Conservation (phyloP, 176 grass and related monocot species). For the Avena atlantica region DNA sequence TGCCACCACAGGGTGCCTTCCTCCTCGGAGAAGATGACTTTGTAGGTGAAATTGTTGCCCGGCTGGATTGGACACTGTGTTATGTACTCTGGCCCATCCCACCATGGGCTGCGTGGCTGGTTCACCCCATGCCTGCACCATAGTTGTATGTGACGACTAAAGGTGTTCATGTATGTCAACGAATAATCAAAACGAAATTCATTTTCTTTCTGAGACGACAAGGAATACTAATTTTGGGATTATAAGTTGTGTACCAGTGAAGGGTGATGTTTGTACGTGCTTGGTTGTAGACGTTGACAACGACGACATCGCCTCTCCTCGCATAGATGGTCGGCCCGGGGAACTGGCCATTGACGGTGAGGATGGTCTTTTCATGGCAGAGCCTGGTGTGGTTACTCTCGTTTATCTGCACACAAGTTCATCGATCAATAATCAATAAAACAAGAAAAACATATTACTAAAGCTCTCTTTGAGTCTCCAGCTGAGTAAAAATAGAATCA, state of each 20-base stretch:
- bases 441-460: neutral
- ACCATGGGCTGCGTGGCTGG: slow-evolving; percentile 52
- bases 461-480: neutral
- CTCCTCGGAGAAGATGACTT: slow-evolving; percentile 55
- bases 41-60: slow-evolving; percentile 50
- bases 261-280: slow-evolving; percentile 69
- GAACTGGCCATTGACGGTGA: slow-evolving; percentile 68
- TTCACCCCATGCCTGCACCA: slow-evolving; percentile 59
- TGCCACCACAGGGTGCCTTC: slow-evolving; percentile 79
- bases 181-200: too few relatives aligned
- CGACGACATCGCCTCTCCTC: slow-evolving; percentile 49
- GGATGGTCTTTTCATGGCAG: slow-evolving; percentile 60
- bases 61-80: slow-evolving; percentile 34
- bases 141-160: too few relatives aligned
- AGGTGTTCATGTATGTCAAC: too few relatives aligned
- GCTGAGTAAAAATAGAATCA: neutral
- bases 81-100: slow-evolving; percentile 13
- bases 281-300: slow-evolving; percentile 67
- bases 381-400: slow-evolving; percentile 54
- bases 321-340: slow-evolving; percentile 72
- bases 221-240: neutral
- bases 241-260: slow-evolving; percentile 49
- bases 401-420: slow-evolving; percentile 38
- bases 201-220: too few relatives aligned
- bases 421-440: neutral